Conservation (phyloP, 2,329 filamentous ascomycete species). For the Talaromyces sp. region DNA sequence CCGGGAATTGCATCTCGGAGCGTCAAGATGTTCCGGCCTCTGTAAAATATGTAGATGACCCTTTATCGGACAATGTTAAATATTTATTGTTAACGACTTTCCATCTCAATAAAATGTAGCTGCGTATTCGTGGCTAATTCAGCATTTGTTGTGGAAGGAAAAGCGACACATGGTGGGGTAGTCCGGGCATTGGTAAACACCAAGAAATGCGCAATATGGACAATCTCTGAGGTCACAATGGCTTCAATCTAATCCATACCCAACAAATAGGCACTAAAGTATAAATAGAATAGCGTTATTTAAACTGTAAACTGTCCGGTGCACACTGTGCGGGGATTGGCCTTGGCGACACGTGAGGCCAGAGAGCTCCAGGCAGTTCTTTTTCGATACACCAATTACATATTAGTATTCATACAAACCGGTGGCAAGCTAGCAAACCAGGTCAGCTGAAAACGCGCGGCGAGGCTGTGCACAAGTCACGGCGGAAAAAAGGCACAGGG, state of each 20-base stretch:
- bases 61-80: background rate
- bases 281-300: background rate
- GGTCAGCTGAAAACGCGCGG: background rate
- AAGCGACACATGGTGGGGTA: background rate
- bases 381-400: background rate
- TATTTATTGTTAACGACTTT: background rate
- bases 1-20: background rate
- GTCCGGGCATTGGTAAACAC: background rate
- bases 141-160: background rate
- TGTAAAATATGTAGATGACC: background rate
- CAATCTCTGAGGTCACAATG: too few relatives aligned
- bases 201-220: too few relatives aligned
- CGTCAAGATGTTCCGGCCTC: background rate
- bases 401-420: background rate
- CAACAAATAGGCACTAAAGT: too few relatives aligned
- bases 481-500: background rate
- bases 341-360: background rate
- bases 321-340: background rate
- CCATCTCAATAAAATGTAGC: background rate
- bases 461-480: background rate
- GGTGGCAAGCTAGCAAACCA: background rate
- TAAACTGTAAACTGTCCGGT: background rate
- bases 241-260: too few relatives aligned
- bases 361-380: background rate
- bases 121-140: background rate